A percentile compares a stretch with the other conserved stretches of the same genome.
phyloP scores from a whole-genome alignment of 345 rosid species.

The Populus davidiana region DNA sequence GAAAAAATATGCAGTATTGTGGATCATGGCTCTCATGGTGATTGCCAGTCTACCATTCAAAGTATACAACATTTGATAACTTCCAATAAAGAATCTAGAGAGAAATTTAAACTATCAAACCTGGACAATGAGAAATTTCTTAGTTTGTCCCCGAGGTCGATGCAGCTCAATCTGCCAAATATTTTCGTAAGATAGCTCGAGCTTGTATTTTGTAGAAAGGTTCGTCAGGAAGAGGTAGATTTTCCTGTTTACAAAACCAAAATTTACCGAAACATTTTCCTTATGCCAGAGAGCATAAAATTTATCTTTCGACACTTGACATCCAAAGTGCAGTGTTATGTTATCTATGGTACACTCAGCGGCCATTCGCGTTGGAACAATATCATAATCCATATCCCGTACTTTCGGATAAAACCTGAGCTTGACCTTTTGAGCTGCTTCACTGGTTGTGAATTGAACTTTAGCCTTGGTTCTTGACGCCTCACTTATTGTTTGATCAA shows the following conservation, averaged over 20 bases:
- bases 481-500: slow-evolving; percentile 3
- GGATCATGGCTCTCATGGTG: not conserved
- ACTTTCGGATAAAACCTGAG: slow-evolving; percentile 25
- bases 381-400: not conserved
- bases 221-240: slow-evolving; percentile 24
- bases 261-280: slow-evolving; percentile 18
- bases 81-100: not conserved
- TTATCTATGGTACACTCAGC: slow-evolving; percentile 3
- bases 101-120: slow-evolving; percentile 16
- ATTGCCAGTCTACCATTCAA: not conserved
- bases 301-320: slow-evolving; percentile 15
- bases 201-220: slow-evolving; percentile 15
- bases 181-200: slow-evolving; percentile 37
- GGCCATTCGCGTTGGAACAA: slow-evolving; percentile 11
- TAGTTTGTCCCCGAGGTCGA: not conserved
- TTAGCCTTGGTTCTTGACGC: slow-evolving; percentile 20
- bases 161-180: slow-evolving; percentile 31
- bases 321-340: slow-evolving; percentile 29
- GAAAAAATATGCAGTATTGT: not conserved
- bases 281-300: slow-evolving; percentile 32
- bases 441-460: slow-evolving; percentile 25
- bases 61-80: not conserved
- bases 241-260: slow-evolving; percentile 18
- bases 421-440: not conserved
- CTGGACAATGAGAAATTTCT: slow-evolving; percentile 33